Evolutionary conservation across 495 filamentous ascomycete genomes (phyloP), one percentile per base, ranked within the genome.

Genomic region (Podospora appendiculata): DNA sequence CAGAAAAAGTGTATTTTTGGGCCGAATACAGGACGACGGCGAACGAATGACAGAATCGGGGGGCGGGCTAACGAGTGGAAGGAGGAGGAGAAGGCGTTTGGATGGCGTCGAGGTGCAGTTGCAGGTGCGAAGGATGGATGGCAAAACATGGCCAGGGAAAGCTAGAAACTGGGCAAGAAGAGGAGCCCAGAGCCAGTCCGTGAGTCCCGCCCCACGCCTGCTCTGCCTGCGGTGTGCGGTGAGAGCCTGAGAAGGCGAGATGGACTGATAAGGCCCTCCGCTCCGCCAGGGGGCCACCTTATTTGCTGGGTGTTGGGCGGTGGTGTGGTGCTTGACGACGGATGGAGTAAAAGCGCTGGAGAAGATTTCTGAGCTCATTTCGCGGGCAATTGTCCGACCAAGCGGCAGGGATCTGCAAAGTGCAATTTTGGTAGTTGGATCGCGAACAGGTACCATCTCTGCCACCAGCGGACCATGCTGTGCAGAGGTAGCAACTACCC

Each of bases 1-100:
- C 12, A 7, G 35, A n/a, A 36, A 36, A 47, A 34, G 45, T 35
- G 13, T 47, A 38, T 35, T 38, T 47, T 47, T 34, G 25, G 14
- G 45, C n/a, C 34, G 17, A 9, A 9, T 48, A 19, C 47, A 33
- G 25, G 25, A 25, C 2, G 25, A 25, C 25, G 25, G 25, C 25
- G 25, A 50, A 41, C 16, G 48, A 34, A 14, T 19, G 45, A 43
- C 14, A 48, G 36, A 40, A 44, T 35, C 43, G 32, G 47, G 43
- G 7, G 42, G 50, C n/a, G 33, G 50, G 54, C 44, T 43, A 53
- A 57, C 45, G 52, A 57, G 45, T 12, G 41, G 9, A 19, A 44
- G 17, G 41, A 12, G 41, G 41, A 16, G 16, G 17, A 17, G 8
- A 17, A 44, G 17, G 17, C 13, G 10, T 16, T 12, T 10, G 41